These are phyloP conservation scores for Hymenoscyphus linearis DNA, from an alignment of 2,329 filamentous ascomycete species.

Conservation along the genomic window DNA sequence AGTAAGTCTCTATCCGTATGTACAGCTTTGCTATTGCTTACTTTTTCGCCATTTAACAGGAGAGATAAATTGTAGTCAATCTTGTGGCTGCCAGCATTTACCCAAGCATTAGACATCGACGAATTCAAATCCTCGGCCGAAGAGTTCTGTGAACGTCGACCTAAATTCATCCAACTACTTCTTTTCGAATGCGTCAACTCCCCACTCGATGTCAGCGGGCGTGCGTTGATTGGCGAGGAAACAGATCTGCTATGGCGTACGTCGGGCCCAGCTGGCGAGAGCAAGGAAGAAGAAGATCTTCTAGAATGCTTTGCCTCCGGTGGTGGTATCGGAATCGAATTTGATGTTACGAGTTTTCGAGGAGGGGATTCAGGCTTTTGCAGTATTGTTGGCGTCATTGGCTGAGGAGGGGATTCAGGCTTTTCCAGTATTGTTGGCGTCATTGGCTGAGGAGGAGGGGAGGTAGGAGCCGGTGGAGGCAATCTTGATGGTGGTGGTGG, in stretches of 20 bases:
- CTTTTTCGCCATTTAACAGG: conserved; percentile 51
- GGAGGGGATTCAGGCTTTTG: conserved; percentile 9
- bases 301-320: not conserved
- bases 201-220: conserved; percentile 11
- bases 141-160: conserved; percentile 14
- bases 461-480: not conserved
- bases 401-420: conserved; percentile 2
- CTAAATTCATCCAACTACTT: conserved; percentile 19
- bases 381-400: not conserved
- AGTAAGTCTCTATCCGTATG: conserved; percentile 9
- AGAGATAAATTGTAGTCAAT: conserved; percentile 52
- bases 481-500: conserved; percentile 1
- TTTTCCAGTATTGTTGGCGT: conserved; percentile 5
- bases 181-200: conserved; percentile 11
- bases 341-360: conserved; percentile 1
- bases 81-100: conserved; percentile 46
- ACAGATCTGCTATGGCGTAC: conserved; percentile 8
- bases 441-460: not conserved
- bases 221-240: conserved; percentile 10
- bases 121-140: conserved; percentile 12
- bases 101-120: conserved; percentile 39
- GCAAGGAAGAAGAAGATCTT: not conserved
- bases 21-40: conserved; percentile 27
- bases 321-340: not conserved
- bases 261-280: not conserved